Base-by-base conservation (phyloP, 306 rosid genomes). In the Vigna mungo region DNA sequence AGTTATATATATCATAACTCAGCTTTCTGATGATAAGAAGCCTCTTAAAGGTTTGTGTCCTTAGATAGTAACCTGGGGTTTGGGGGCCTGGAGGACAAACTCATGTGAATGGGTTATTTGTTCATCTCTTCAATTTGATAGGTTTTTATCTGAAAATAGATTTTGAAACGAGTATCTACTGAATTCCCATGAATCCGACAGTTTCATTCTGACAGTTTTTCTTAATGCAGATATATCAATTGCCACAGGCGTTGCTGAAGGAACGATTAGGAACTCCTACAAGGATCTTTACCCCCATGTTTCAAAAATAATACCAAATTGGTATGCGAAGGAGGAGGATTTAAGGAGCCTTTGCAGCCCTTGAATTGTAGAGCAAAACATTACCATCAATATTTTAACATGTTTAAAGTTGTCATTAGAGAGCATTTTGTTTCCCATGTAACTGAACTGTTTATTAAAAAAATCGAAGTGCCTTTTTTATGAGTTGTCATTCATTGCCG, bases 211-310 rank as follows among this genome's bases (percentile, higher is more conserved):
- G 58, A 62, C 58, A 74, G 65, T 47, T 44, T 23, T 7, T 84
- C 52, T 56, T 78, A 54, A 78, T 82, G 86, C 97, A 95, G 99
- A 92, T 78, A 95, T 95, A 65, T 95, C 99, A 41, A 47, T 90
- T 18, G 99, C 96, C 18, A 92, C 97, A 0, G 98, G 98, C 56
- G 97, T 95, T 11, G 98, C 98, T 9, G 98, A 95, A 89, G 98
- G 97, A 72, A 92, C 98, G 14, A 95, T 95, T 68, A 88, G 96
- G 84, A 92, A 90, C 83, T 92, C 97, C 9, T 90, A 92, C 80
- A 92, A 92, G 84, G 99, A 95, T 83, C 96, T 95, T 4, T 84
- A 95, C 59, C 96, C 91, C 3, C 94, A 95, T 71, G 96, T 92
- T 47, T 89, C 99, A 9, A 95, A 92, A 91, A 95, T 92, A 75